Conservation (phyloP, 495 filamentous ascomycete genomes). For the Trichoderma orchidacearum region DNA sequence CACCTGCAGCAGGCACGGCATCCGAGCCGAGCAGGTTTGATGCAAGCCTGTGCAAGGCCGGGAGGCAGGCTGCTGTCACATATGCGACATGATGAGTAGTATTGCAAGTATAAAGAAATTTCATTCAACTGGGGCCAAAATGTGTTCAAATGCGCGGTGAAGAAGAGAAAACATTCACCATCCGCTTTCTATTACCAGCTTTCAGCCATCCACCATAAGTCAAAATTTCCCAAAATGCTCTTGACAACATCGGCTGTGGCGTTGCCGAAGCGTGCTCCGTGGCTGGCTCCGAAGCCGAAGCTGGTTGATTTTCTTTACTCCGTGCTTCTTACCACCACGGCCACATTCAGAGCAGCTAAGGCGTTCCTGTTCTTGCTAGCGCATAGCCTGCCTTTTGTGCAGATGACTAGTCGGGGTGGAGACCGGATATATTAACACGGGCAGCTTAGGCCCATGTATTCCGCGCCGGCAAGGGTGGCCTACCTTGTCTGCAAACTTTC, state of each 20-base stretch:
- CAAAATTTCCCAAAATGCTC: too few relatives aligned
- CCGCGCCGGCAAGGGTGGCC: too few relatives aligned
- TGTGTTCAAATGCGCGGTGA: too few relatives aligned
- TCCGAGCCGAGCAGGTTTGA: neutral
- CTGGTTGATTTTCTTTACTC: neutral
- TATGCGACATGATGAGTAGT: too few relatives aligned
- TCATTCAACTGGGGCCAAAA: too few relatives aligned
- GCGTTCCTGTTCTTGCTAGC: neutral
- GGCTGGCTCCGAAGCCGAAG: neutral
- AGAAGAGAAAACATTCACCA: too few relatives aligned
- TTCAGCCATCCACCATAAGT: neutral
- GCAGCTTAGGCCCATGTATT: neutral
- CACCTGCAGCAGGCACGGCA: neutral
- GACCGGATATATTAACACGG: neutral
- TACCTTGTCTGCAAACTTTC: neutral
- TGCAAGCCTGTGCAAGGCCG: too few relatives aligned
- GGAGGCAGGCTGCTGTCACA: too few relatives aligned
- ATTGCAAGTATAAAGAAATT: too few relatives aligned
- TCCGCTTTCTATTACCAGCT: too few relatives aligned
- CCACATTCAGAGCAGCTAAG: too few relatives aligned
- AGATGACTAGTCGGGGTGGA: neutral
- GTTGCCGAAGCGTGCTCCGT: neutral
- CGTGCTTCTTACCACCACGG: neutral
- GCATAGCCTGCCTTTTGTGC: neutral
- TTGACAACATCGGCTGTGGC: neutral